A percentile compares a stretch with the other conserved stretches of the same genome.
Evolutionary conservation across 306 rosid genomes (phyloP).

Genomic region (Astragalus glycyphyllos): DNA sequence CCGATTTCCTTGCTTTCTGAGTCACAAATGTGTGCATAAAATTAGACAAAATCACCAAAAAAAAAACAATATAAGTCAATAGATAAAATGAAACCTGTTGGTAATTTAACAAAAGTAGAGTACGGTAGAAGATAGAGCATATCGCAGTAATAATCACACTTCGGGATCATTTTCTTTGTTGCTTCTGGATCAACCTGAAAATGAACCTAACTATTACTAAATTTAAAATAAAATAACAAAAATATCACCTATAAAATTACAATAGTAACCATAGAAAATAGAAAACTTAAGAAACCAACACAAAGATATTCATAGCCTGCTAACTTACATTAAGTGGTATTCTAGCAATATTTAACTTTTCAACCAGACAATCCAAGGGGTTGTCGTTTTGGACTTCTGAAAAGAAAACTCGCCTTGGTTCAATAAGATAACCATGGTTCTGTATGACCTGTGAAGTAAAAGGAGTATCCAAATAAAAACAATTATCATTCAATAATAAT

Average conservation of each 20-base stretch:
- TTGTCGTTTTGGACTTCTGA: conserved; percentile 76
- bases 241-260: background rate
- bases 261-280: background rate
- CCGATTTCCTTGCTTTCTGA: conserved; percentile 48
- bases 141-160: conserved; percentile 64
- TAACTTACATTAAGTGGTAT: conserved; percentile 52
- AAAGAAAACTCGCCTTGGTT: conserved; percentile 67
- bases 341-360: conserved; percentile 50
- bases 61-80: background rate
- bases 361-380: conserved; percentile 68
- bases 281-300: background rate
- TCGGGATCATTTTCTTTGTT: conserved; percentile 45
- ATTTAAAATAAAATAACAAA: background rate
- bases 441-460: conserved; percentile 56
- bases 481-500: background rate
- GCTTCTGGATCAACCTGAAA: conserved; percentile 52
- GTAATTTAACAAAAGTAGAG: conserved; percentile 62
- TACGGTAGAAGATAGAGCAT: conserved; percentile 61
- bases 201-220: background rate
- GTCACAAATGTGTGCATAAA: background rate
- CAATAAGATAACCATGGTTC: conserved; percentile 53
- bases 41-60: conserved; percentile 20
- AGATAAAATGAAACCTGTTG: conserved; percentile 51
- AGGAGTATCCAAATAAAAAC: background rate
- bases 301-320: background rate